Percentiles rank a stretch among this genome's conserved stretches.
Conservation (phyloP, 352 stramenopile genomes). For the Pythium sp. region DNA sequence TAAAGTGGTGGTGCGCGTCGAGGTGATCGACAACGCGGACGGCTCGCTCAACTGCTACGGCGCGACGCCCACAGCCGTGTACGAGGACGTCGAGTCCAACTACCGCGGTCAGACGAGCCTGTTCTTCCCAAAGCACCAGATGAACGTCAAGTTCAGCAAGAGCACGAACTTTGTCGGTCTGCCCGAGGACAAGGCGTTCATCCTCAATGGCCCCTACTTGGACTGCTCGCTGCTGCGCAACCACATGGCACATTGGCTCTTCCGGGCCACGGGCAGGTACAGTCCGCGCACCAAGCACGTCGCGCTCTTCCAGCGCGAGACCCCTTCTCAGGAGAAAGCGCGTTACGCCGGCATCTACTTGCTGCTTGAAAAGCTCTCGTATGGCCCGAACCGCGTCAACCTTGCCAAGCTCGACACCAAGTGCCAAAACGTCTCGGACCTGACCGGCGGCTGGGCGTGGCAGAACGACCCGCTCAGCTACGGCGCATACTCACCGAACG, state of each 20-base stretch:
- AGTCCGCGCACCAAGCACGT: constrained; percentile 52
- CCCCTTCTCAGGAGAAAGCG: constrained; percentile 26
- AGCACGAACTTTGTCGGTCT: constrained; percentile 36
- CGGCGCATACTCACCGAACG: constrained; percentile 68
- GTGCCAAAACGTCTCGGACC: constrained; percentile 32
- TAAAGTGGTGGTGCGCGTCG: constrained; percentile 35
- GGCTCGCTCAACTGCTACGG: constrained; percentile 45
- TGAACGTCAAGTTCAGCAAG: constrained; percentile 36
- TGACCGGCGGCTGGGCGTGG: constrained; percentile 66
- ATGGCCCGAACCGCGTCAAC: constrained; percentile 52
- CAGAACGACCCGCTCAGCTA: constrained; percentile 61
- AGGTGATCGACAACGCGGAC: constrained; percentile 49
- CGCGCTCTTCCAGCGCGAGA: constrained; percentile 51
- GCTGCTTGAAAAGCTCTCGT: constrained; percentile 57
- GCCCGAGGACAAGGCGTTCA: constrained; percentile 41
- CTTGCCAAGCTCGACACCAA: constrained; percentile 29
- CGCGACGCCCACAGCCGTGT: constrained; percentile 27
- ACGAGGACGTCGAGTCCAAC: constrained; percentile 34
- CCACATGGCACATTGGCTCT: constrained; percentile 70
- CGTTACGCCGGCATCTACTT: constrained; percentile 62
- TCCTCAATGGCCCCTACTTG: constrained; percentile 55
- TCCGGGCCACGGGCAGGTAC: constrained; percentile 55
- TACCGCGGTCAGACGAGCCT: constrained; percentile 64
- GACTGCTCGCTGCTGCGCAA: constrained; percentile 65
- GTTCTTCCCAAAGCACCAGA: constrained; percentile 56